Evolutionary conservation across 768 basidiomycete genomes (phyloP).

Genomic region (Cystobasidium ongulense): DNA sequence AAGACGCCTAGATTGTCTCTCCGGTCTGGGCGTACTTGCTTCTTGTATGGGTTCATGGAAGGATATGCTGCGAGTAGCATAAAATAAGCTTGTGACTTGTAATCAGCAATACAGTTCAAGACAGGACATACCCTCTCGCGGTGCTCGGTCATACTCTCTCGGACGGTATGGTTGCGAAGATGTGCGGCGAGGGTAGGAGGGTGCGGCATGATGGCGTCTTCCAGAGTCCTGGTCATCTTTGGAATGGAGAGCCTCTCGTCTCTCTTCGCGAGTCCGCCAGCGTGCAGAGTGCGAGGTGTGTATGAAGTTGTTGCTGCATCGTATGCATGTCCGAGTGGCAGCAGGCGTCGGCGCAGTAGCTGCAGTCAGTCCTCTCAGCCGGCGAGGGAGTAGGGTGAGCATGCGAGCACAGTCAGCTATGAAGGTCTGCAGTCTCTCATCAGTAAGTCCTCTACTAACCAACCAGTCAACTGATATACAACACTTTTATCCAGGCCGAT

Average conservation of each 20-base stretch:
- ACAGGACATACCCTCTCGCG: not conserved
- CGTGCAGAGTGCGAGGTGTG: not conserved
- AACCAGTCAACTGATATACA: too few relatives aligned
- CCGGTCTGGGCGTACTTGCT: not conserved
- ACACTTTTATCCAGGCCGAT: too few relatives aligned
- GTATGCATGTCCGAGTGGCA: not conserved
- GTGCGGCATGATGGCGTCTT: not conserved
- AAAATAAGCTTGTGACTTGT: not conserved
- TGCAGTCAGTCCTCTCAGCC: not conserved
- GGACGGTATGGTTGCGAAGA: not conserved
- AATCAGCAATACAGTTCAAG: too few relatives aligned
- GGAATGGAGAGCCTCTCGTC: not conserved
- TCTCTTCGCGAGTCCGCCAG: constrained; percentile 15
- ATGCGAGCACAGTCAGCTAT: not conserved
- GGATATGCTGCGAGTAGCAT: not conserved
- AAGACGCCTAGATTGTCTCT: not conserved
- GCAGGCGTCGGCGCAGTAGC: not conserved
- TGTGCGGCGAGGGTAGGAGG: not conserved
- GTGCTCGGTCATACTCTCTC: not conserved
- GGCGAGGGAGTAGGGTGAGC: not conserved
- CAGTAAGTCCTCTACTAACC: too few relatives aligned
- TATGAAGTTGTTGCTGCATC: not conserved
- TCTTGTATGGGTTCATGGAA: not conserved
- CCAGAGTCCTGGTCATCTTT: not conserved
- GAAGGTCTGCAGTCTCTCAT: too few relatives aligned